Evolutionary conservation across 2,329 filamentous ascomycete species (phyloP), one percentile per base, ranked within the genome.

Genomic region (Akanthomyces muscarius): DNA sequence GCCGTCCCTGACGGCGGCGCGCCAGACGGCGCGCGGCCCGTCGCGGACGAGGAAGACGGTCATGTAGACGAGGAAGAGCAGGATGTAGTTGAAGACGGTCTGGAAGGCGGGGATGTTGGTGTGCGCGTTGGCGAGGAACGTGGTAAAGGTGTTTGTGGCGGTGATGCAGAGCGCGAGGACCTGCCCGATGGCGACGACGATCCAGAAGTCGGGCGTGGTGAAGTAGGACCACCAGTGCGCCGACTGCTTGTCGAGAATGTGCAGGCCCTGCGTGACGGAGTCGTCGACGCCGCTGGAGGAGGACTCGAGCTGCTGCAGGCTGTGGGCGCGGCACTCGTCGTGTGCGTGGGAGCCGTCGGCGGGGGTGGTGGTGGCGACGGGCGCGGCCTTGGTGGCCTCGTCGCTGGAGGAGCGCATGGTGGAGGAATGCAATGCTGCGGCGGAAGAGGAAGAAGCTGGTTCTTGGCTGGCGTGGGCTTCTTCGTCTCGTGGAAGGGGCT

Each of bases 51-150:
- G 77, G 16, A 91, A 92, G 71, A 90, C 86, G 45, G 86, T 82
- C 28, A 91, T 89, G 80, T 96, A 99, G 72, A 97, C 85, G 64
- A 91, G 62, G 65, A 89, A 89, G 67, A 99, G 84, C 56, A 97
- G 78, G 50, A 92, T 83, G 77, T 99, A 99, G 78, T 95, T 97
- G 83, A 97, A 96, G 71, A 98, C 85, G 36, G 91, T 92, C 79
- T 99, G 95, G 80, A 98, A 97, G 62, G 95, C 92, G 8, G 95
- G 95, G 68, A 98, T 96, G 65, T 86, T 92, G 68, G 89, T 93
- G 56, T 87, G 84, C 5, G 78, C 75, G 11, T 74, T 70, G 63
- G 82, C 82, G 36, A 99, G 86, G 62, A 97, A 85, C 30, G 84
- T 86, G 44, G 89, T 91, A 72, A 98, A 91, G 54, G 95, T 98